Conservation (phyloP, 192 early-diverging fungal species). For the Backusella westeae region DNA sequence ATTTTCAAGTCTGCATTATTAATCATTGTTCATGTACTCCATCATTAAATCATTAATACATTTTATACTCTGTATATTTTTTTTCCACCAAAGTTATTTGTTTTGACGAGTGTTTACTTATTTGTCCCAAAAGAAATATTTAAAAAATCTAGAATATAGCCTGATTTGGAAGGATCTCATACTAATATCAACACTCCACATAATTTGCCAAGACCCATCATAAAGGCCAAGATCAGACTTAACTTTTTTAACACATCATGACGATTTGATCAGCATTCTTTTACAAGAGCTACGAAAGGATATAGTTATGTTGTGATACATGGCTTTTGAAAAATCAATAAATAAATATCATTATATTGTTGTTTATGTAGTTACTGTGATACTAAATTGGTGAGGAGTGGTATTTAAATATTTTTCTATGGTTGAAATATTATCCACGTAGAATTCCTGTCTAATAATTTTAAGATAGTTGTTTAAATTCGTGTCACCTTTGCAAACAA, state of each 20-base stretch:
- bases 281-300: background rate
- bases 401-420: background rate
- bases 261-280: background rate
- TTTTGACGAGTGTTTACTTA: background rate
- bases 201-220: background rate
- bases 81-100: background rate
- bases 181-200: background rate
- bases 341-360: background rate
- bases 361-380: background rate
- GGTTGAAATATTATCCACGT: background rate
- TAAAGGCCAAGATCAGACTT: background rate
- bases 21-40: background rate
- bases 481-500: background rate
- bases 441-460: background rate
- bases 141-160: slow-evolving; percentile 3
- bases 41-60: background rate
- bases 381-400: background rate
- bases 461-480: background rate
- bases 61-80: background rate
- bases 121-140: background rate
- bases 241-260: background rate
- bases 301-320: background rate
- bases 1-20: background rate
- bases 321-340: background rate
- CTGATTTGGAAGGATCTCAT: background rate